phyloP scores from a whole-genome alignment of 2,329 filamentous ascomycete species.

The Epichloe bromicola region DNA sequence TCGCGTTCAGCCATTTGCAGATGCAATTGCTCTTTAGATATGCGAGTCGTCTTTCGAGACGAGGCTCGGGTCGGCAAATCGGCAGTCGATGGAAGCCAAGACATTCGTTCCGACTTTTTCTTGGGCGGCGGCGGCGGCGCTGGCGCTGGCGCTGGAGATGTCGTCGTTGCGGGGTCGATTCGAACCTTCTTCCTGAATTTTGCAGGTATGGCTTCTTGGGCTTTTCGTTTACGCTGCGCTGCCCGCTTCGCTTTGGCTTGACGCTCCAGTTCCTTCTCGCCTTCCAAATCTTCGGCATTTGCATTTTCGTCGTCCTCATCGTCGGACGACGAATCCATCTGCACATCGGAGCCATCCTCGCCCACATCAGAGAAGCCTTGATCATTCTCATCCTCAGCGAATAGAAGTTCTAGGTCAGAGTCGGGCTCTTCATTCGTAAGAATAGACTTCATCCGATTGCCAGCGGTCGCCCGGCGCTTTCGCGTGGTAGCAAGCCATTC shows the following conservation, averaged over 20 bases:
- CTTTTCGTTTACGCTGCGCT: constrained; percentile 66
- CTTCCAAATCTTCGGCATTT: constrained; percentile 57
- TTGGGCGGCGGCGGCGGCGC: constrained; percentile 36
- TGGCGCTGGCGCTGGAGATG: constrained; percentile 26
- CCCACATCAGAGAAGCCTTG: constrained; percentile 57
- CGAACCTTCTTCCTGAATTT: constrained; percentile 65
- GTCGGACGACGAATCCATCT: constrained; percentile 75
- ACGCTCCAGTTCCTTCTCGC: constrained; percentile 75
- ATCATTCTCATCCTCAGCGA: constrained; percentile 59
- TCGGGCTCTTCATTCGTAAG: constrained; percentile 61
- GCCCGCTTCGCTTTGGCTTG: constrained; percentile 56
- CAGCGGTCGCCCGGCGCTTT: constrained; percentile 65
- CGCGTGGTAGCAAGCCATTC: constrained; percentile 65
- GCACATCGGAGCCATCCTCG: constrained; percentile 58
- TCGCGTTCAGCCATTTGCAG: constrained; percentile 64
- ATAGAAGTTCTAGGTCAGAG: constrained; percentile 59
- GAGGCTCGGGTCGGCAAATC: constrained; percentile 47
- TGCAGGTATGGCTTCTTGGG: constrained; percentile 58
- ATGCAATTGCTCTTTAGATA: constrained; percentile 49
- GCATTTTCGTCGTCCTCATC: constrained; percentile 59
- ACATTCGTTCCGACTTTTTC: constrained; percentile 47
- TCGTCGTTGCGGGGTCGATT: constrained; percentile 42
- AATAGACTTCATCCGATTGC: constrained; percentile 70
- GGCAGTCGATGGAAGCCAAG: constrained; percentile 41
- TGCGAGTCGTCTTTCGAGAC: constrained; percentile 42